A percentile compares a stretch with the other conserved stretches of the same genome.
phyloP scores from a whole-genome alignment of 805 yeast genomes.

The Monosporozyma aerobia region DNA sequence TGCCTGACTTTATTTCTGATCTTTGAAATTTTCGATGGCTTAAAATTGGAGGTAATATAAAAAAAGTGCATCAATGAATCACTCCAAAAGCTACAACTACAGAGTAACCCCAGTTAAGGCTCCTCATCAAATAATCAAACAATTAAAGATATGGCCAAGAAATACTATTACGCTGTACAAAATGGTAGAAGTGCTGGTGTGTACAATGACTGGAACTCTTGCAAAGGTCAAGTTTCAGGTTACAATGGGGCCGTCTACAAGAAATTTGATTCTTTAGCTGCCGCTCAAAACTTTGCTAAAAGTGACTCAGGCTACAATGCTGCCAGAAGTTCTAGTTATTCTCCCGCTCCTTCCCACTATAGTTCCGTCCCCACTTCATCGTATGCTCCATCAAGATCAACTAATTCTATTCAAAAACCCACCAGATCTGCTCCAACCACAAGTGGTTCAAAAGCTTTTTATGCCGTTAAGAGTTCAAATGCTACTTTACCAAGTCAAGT shows the following conservation, averaged over 20 bases:
- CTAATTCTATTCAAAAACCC: background rate
- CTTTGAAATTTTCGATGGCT: too few species aligned
- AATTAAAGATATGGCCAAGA: conserved; percentile 13
- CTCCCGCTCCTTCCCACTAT: background rate
- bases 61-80: too few species aligned
- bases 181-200: conserved; percentile 50
- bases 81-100: too few species aligned
- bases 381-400: background rate
- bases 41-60: too few species aligned
- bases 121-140: background rate
- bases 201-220: conserved; percentile 50
- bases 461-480: conserved; percentile 29
- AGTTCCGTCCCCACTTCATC: background rate
- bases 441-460: conserved; percentile 9
- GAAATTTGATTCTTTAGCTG: conserved; percentile 39
- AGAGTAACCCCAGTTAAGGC: too few species aligned
- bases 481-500: conserved; percentile 20
- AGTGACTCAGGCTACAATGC: conserved; percentile 4
- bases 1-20: too few species aligned
- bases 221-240: conserved; percentile 45
- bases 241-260: conserved; percentile 48
- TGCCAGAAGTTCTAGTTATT: background rate
- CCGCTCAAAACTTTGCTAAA: conserved; percentile 38
- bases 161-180: conserved; percentile 43
- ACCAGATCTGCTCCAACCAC: background rate